Evolutionary conservation across 2,329 filamentous ascomycete genomes (phyloP).

Genomic region (Diaporthe destruens): DNA sequence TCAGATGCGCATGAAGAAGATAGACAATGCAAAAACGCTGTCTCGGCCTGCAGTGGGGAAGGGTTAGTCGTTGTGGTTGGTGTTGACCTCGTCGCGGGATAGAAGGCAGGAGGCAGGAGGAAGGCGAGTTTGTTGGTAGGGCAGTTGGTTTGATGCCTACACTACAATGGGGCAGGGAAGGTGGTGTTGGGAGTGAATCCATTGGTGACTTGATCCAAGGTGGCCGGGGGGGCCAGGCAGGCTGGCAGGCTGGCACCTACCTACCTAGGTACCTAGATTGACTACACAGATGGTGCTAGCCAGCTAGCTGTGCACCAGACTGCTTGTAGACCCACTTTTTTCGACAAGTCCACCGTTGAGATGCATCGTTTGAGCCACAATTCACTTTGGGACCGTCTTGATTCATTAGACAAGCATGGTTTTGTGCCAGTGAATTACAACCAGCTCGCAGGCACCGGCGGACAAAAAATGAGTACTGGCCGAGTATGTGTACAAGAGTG

Average conservation of each 20-base stretch:
- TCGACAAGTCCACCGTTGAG: neutral
- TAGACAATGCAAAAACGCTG: conserved; percentile 28
- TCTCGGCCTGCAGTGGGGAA: conserved; percentile 7
- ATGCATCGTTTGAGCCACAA: neutral
- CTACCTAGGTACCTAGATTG: neutral
- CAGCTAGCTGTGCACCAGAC: neutral
- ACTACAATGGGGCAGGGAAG: conserved; percentile 24
- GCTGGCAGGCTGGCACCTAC: neutral
- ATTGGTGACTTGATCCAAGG: conserved; percentile 8
- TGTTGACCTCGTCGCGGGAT: conserved; percentile 18
- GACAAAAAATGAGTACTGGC: no score
- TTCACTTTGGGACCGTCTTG: neutral
- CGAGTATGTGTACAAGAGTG: neutral
- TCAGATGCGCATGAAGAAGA: conserved; percentile 8
- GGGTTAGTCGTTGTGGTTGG: conserved; percentile 17
- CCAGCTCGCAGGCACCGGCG: no score
- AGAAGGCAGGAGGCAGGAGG: conserved; percentile 1
- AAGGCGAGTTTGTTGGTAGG: conserved; percentile 24
- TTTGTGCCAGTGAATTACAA: neutral
- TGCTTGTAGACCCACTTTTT: neutral
- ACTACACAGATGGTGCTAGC: neutral
- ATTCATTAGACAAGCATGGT: neutral
- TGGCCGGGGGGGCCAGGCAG: conserved; percentile 6
- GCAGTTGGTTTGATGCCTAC: conserved; percentile 30
- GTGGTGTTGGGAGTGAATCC: conserved; percentile 12